phyloP scores from a whole-genome alignment of 176 grass and related monocot genomes.

The Eleusine indica region DNA sequence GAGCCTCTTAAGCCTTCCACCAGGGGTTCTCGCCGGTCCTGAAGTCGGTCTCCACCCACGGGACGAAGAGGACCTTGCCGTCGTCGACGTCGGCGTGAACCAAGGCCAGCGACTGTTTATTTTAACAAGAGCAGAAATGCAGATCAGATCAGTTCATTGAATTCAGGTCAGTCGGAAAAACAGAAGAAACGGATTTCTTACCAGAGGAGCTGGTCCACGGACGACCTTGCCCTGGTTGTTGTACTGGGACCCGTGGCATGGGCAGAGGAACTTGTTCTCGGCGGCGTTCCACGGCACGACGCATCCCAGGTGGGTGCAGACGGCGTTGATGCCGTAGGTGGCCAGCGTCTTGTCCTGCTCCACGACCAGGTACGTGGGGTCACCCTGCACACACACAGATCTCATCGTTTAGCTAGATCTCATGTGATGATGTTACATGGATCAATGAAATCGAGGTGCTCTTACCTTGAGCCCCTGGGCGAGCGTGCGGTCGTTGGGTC shows the following conservation, averaged over 20 bases:
- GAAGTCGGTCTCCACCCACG: constrained; percentile 96
- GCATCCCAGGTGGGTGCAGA: constrained; percentile 94
- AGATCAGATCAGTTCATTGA: constrained; percentile 9
- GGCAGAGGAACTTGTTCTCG: constrained; percentile 97
- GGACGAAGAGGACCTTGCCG: constrained; percentile 82
- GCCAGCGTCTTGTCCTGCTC: constrained; percentile 79
- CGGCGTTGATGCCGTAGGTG: constrained; percentile 79
- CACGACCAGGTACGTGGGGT: constrained; percentile 90
- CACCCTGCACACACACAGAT: constrained; percentile 55
- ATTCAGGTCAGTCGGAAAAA: background rate
- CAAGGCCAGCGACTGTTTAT: constrained; percentile 74
- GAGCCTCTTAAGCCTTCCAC: constrained; percentile 64
- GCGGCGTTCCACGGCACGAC: constrained; percentile 90
- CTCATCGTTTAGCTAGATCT: too few species aligned
- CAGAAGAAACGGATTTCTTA: constrained; percentile 29
- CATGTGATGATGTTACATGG: too few species aligned
- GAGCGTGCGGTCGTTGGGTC: constrained; percentile 82
- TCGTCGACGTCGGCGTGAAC: constrained; percentile 88
- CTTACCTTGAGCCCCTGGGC: constrained; percentile 63
- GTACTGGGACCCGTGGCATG: constrained; percentile 96
- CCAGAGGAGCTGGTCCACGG: constrained; percentile 89
- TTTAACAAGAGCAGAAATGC: background rate
- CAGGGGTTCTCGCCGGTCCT: constrained; percentile 84
- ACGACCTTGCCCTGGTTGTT: constrained; percentile 95
- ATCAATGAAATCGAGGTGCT: too few species aligned